Conservation (phyloP, 495 filamentous ascomycete species). For the Daldinia bambusicola region DNA sequence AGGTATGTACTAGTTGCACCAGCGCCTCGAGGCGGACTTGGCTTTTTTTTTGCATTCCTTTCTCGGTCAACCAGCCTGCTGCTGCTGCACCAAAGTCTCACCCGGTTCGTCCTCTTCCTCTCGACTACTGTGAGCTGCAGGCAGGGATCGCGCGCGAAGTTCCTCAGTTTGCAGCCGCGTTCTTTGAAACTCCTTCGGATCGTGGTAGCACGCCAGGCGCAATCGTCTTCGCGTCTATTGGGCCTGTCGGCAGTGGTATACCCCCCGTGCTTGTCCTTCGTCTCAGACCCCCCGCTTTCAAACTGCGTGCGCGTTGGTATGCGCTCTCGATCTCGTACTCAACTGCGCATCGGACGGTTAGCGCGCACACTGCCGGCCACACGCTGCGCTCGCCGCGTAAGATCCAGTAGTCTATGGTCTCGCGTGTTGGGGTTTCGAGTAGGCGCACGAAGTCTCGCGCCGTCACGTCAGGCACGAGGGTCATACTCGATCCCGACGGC, state of each 20-base stretch:
- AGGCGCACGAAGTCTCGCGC: slow-evolving; percentile 76
- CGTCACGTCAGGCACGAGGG: slow-evolving; percentile 82
- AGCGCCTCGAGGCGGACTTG: slow-evolving; percentile 22
- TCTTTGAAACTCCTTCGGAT: slow-evolving; percentile 7
- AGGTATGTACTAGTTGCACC: background rate
- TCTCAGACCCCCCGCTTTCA: slow-evolving; percentile 59
- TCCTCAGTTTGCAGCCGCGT: background rate
- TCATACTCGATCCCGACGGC: slow-evolving; percentile 77
- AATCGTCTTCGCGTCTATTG: background rate
- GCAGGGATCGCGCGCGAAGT: background rate
- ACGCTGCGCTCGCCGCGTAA: slow-evolving; percentile 83
- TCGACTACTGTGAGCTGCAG: background rate
- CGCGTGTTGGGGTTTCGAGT: slow-evolving; percentile 80
- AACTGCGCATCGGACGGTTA: slow-evolving; percentile 84
- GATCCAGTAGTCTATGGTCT: slow-evolving; percentile 86
- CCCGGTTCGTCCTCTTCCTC: background rate
- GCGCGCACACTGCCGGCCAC: slow-evolving; percentile 88
- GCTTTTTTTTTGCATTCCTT: background rate
- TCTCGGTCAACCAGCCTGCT: background rate
- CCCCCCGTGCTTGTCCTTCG: slow-evolving; percentile 51
- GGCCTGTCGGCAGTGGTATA: background rate
- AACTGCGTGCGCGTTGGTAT: slow-evolving; percentile 79
- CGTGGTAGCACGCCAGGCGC: background rate
- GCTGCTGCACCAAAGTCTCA: background rate
- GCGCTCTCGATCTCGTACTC: slow-evolving; percentile 87